Conservation (phyloP, 2,329 filamentous ascomycete genomes). For the Cercospora brassicicola region DNA sequence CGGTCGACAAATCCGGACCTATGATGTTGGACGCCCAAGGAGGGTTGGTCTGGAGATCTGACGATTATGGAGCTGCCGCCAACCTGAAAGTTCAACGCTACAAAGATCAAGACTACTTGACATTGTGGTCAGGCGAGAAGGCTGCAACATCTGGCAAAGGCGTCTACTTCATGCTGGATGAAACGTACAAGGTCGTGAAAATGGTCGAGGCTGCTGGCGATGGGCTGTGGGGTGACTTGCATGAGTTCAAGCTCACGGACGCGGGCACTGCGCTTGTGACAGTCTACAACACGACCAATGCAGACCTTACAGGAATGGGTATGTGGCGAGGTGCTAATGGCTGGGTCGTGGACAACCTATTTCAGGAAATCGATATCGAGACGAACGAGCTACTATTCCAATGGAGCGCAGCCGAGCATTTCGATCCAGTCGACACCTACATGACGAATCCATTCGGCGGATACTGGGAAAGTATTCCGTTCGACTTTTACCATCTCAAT, state of each 20-base stretch:
- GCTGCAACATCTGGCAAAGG: conserved; percentile 39
- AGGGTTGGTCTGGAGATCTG: conserved; percentile 39
- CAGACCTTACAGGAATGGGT: conserved; percentile 32
- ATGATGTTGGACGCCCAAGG: conserved; percentile 41
- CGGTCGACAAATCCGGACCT: conserved; percentile 36
- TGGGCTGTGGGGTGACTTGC: conserved; percentile 42
- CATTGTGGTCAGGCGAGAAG: conserved; percentile 44
- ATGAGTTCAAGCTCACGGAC: conserved; percentile 48
- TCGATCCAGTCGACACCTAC: conserved; percentile 35
- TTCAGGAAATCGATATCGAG: conserved; percentile 49
- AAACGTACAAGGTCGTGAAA: conserved; percentile 31
- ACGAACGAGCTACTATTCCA: conserved; percentile 44
- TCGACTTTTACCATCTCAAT: conserved; percentile 56
- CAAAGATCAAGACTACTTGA: conserved; percentile 40
- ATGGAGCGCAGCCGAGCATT: conserved; percentile 44
- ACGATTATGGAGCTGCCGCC: conserved; percentile 35
- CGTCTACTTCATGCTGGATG: conserved; percentile 40
- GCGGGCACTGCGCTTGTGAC: conserved; percentile 48
- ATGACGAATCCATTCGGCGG: conserved; percentile 44
- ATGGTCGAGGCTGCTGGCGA: conserved; percentile 36
- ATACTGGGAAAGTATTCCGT: conserved; percentile 37
- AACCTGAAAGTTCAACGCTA: conserved; percentile 41
- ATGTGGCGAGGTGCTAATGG: conserved; percentile 34
- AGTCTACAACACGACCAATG: conserved; percentile 42
- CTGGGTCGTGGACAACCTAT: conserved; percentile 48